Evolutionary conservation across 2,329 filamentous ascomycete species (phyloP), one percentile per base, ranked within the genome.

Genomic region (Fusarium brevicatenulatum): DNA sequence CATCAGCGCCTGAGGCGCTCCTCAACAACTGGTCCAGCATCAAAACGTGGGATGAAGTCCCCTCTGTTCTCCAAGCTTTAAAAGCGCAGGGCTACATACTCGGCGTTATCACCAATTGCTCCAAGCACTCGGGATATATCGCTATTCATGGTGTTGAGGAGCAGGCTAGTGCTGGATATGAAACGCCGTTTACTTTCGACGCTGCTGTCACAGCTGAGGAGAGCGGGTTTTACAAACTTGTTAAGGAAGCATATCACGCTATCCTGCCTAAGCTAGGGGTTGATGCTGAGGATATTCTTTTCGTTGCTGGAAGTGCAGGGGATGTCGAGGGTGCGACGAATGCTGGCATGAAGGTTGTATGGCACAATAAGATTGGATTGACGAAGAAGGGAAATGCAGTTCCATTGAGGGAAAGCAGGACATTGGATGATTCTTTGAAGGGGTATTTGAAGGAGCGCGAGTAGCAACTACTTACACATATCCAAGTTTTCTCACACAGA

Each of bases 71-170:
- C 8, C 69, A 46, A 5, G 23, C 36, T 12, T 56, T 84, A 3
- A 77, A 62, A 52, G 55, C 39, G 0, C 63, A 74, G 7, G 82
- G 80, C 0, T 82, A 80, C 53, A 70, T 67, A 46, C 75, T 84
- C 2, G 82, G 80, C 0, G 80, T 84, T 1, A 78, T 83, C 4
- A 83, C 82, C 10, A 84, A 84, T 34, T 84, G 82, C 36, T 83
- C 81, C 1, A 76, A 64, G n/a, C 23, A 75, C 9, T 67, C 81
- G 40, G 81, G 82, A 7, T 71, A 75, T 13, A 55, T 70, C 2
- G 80, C 80, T 0, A 71, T 73, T 4, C 46, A 21, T 5, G 30
- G 42, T 4, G 59, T 58, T 2, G 71, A 74, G 49, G 37, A 32
- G 9, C 49, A 55, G 5, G 49, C 56, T 12, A 65, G 61, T 42